These are phyloP conservation scores for Wickerhamiella lipophila DNA, from an alignment of 805 yeast species.

Conservation along the genomic window DNA sequence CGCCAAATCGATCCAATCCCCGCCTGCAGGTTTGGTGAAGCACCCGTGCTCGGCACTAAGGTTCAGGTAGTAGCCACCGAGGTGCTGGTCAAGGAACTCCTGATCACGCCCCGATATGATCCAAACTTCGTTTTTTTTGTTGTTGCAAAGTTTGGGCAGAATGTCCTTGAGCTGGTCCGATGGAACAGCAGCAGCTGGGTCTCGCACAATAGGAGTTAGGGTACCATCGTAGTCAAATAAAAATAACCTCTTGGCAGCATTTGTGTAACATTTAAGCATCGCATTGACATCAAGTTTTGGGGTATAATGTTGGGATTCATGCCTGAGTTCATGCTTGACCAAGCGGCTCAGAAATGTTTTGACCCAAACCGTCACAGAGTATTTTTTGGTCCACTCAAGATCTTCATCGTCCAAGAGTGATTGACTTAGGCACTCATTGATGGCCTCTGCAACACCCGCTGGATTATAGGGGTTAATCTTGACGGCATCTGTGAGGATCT, in stretches of 20 bases:
- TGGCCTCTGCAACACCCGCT: conserved; percentile 78
- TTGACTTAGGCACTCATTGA: conserved; percentile 49
- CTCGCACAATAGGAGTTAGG: conserved; percentile 86
- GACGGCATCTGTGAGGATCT: conserved; percentile 34
- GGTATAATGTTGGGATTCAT: conserved; percentile 44
- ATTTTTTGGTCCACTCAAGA: conserved; percentile 49
- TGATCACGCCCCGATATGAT: conserved; percentile 93
- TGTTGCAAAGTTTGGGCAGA: conserved; percentile 48
- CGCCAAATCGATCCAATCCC: conserved; percentile 74
- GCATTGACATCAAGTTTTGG: conserved; percentile 72
- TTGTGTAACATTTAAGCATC: conserved; percentile 45
- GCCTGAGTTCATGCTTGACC: conserved; percentile 26
- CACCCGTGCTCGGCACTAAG: conserved; percentile 97
- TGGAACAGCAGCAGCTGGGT: conserved; percentile 98
- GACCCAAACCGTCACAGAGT: conserved; percentile 77
- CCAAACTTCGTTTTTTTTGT: conserved; percentile 83
- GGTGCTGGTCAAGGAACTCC: conserved; percentile 74
- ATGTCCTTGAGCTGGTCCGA: conserved; percentile 54
- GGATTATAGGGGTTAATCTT: conserved; percentile 96
- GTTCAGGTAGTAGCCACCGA: conserved; percentile 63
- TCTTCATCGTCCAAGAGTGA: conserved; percentile 27
- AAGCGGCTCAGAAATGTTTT: conserved; percentile 41
- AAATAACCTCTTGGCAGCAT: conserved; percentile 59
- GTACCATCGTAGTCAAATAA: conserved; percentile 97
- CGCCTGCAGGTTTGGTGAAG: conserved; percentile 61